phyloP scores from a whole-genome alignment of 331 rosid species.

The Phaseolus coccineus region DNA sequence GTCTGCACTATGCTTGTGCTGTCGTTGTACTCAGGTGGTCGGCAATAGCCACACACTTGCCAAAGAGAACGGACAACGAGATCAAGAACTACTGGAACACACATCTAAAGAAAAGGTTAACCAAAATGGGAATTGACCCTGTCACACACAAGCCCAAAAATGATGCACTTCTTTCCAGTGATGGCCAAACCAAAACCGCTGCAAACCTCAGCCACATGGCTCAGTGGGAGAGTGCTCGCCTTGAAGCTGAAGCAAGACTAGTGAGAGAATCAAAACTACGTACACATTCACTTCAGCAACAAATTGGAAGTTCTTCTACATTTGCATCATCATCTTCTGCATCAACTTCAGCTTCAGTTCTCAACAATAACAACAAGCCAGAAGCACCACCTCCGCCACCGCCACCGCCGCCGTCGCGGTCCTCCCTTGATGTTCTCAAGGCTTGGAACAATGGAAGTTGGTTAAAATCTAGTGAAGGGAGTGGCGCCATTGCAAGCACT shows the following conservation, averaged over 20 bases:
- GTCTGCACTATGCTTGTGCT: conserved; percentile 29
- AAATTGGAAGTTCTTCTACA: conserved; percentile 39
- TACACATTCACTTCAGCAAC: conserved; percentile 56
- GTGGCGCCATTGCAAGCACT: conserved; percentile 10
- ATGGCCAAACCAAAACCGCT: conserved; percentile 84
- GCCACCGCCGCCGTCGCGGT: background rate
- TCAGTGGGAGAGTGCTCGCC: conserved; percentile 99
- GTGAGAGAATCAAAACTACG: conserved; percentile 90
- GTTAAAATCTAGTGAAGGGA: conserved; percentile 49
- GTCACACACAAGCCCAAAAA: conserved; percentile 94
- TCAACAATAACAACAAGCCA: conserved; percentile 40
- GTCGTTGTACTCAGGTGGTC: conserved; percentile 82
- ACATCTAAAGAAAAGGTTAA: conserved; percentile 88
- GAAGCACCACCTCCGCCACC: background rate
- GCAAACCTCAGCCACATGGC: conserved; percentile 98
- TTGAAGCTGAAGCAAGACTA: conserved; percentile 96
- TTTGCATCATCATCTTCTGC: conserved; percentile 52
- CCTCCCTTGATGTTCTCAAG: conserved; percentile 46
- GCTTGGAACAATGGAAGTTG: conserved; percentile 56
- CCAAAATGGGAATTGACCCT: conserved; percentile 98
- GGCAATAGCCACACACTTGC: conserved; percentile 97
- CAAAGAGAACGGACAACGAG: conserved; percentile 96
- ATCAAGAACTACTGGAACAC: conserved; percentile 99
- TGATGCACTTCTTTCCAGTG: conserved; percentile 69
- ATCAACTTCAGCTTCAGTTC: conserved; percentile 46